Percentiles rank a stretch among this genome's conserved stretches.
These are phyloP conservation scores for Chrysoporthe puriensis DNA, from an alignment of 2,329 filamentous ascomycete species.

Conservation along the genomic window DNA sequence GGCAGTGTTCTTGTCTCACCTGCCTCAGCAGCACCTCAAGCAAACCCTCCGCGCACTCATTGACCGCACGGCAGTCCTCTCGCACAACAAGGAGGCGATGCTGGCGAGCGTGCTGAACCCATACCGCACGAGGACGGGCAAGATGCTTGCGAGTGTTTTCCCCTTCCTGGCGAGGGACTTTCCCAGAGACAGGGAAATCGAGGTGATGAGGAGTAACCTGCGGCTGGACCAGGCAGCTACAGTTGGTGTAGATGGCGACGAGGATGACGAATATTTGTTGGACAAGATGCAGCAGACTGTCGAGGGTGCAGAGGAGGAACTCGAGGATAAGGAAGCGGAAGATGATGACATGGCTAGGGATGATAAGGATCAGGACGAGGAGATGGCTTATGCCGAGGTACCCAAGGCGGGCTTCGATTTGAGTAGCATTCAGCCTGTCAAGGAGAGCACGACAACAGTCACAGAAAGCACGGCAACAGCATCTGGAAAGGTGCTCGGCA, in stretches of 20 bases:
- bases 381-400: slow-evolving; percentile 29
- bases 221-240: slow-evolving; percentile 41
- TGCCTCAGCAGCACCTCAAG: slow-evolving; percentile 71
- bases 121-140: slow-evolving; percentile 64
- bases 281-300: slow-evolving; percentile 31
- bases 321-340: slow-evolving; percentile 42
- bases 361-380: slow-evolving; percentile 31
- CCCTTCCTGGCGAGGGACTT: slow-evolving; percentile 76
- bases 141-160: slow-evolving; percentile 73
- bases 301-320: slow-evolving; percentile 42
- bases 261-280: slow-evolving; percentile 40
- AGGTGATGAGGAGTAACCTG: slow-evolving; percentile 69
- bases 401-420: slow-evolving; percentile 22
- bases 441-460: slow-evolving; percentile 11
- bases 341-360: slow-evolving; percentile 40
- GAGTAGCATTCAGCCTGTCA: slow-evolving; percentile 1
- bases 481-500: neutral
- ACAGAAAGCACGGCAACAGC: slow-evolving; percentile 2
- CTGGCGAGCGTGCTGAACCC: slow-evolving; percentile 83
- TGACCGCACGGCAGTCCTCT: slow-evolving; percentile 80
- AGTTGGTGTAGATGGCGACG: slow-evolving; percentile 48
- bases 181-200: slow-evolving; percentile 65
- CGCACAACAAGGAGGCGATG: slow-evolving; percentile 71
- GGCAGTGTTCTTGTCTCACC: slow-evolving; percentile 59
- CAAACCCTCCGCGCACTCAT: slow-evolving; percentile 73